Evolutionary conservation across 2,329 filamentous ascomycete species (phyloP), one percentile per base, ranked within the genome.

Genomic region (Exophiala viscosa): DNA sequence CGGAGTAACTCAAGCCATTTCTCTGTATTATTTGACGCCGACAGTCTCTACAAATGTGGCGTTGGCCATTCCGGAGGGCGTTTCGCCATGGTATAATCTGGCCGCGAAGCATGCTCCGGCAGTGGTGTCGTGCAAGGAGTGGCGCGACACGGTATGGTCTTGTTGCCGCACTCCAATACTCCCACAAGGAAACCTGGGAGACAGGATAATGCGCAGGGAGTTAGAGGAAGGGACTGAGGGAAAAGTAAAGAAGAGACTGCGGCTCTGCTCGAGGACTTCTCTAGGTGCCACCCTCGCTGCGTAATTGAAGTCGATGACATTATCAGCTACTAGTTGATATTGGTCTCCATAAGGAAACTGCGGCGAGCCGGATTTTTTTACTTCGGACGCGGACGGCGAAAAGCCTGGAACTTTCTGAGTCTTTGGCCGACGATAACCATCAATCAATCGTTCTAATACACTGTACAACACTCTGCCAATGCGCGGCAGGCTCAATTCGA

Each of bases 41-140:
- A 38, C 61, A 63, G 39, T 63, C 61, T 47, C 60, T 58, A 60
- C 61, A 63, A 39, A 62, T 46, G 10, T 45, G 49, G 49, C 71
- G 73, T 63, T 73, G 71, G 54, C 75, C 73, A 62, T 74, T 73
- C 60, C 75, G 76, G 65, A 82, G 74, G 63, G 80, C 81, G 69
- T 75, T 73, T 74, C 83, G 80, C 83, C 83, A 86, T 72, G 82
- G 80, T 65, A 85, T 70, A 61, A 78, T 80, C 70, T 82, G 81
- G 65, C 80, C 77, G 73, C 82, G 81, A 68, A 83, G 76, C 83
- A 86, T 86, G 69, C 72, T 78, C 56, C 36, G 47, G 32, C 23
- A 52, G 34, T 15, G 3, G 18, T 36, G 33, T n/a, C 14, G 14
- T 50, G n/a, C 34, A 34, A 15, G 18, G n/a, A 40, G 46, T 20